Evolutionary conservation across 2,329 filamentous ascomycete genomes (phyloP), one percentile per base, ranked within the genome.

Genomic region (Raffaelea deltoideospora): DNA sequence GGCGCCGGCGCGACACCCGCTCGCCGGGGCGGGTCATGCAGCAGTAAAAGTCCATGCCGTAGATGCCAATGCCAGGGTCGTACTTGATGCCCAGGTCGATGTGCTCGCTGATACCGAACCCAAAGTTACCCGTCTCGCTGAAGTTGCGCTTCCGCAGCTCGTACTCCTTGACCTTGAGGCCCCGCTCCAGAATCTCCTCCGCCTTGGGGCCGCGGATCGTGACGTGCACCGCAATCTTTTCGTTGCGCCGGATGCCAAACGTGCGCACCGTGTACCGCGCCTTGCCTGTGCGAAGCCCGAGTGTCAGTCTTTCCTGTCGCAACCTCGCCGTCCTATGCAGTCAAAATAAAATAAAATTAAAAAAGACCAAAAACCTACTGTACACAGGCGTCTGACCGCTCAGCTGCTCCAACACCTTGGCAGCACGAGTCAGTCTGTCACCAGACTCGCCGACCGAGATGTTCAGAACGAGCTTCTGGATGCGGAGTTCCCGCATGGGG

Each of bases 71-170:
- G 48, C 76, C 81, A 49, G 87, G 87, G 72, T 95, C 87, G 74
- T 95, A 95, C 80, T 98, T 98, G 84, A 98, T 98, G 60, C 90
- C 90, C 58, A 98, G 76, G 77, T 98, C 90, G 69, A 98, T 98
- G 82, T 98, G 90, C 74, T 98, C 90, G 72, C 76, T 86, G 75
- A 98, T 98, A 74, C 90, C 90, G 77, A 98, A 98, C 55, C 90
- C 90, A 64, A 98, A 98, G 82, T 95, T 94, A 64, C 90, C 90
- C 51, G 88, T 96, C 78, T 94, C 85, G 61, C 80, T 88, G 82
- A 98, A 98, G 84, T 98, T 98, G 69, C 83, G 81, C 79, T 90
- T 94, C 71, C 85, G 82, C 57, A 98, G 76, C 69, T 98, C 90
- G 74, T 98, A 98, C 72, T 98, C 90, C 86, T 98, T 98, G 79